Evolutionary conservation across 2,329 filamentous ascomycete species (phyloP).

Genomic region (Colletotrichum melonis): DNA sequence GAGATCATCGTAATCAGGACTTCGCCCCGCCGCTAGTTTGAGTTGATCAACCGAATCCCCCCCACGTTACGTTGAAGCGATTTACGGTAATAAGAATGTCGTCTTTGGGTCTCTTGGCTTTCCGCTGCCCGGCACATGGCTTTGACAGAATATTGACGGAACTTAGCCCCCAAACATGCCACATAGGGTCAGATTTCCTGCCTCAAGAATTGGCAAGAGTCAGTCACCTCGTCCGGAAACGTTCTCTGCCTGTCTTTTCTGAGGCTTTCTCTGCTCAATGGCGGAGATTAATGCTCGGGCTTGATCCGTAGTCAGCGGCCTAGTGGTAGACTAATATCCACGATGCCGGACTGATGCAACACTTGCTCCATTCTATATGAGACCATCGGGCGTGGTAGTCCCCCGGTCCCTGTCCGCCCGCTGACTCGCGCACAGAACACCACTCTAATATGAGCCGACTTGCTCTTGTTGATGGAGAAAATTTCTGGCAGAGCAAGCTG

Average conservation of each 20-base stretch:
- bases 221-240: neutral
- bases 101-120: neutral
- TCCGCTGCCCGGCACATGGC: neutral
- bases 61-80: neutral
- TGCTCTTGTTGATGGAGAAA: slow-evolving; percentile 1
- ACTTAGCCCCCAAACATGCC: neutral
- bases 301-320: slow-evolving; percentile 10
- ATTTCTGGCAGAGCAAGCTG: neutral
- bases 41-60: slow-evolving; percentile 15
- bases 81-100: neutral
- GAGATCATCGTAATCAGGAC: slow-evolving; percentile 28
- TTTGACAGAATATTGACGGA: neutral
- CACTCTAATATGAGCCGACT: slow-evolving; percentile 12
- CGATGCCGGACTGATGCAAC: slow-evolving; percentile 12
- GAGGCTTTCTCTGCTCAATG: neutral
- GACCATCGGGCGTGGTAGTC: neutral
- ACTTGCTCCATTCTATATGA: slow-evolving; percentile 17
- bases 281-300: slow-evolving; percentile 25
- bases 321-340: slow-evolving; percentile 14
- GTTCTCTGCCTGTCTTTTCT: neutral
- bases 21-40: slow-evolving; percentile 7
- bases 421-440: slow-evolving; percentile 22
- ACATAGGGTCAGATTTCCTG: neutral
- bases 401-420: slow-evolving; percentile 8
- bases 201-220: neutral